A percentile compares a stretch with the other conserved stretches of the same genome.
Evolutionary conservation across 371 early-diverging fungal species (phyloP).

Genomic region (Rhizopus sp.): DNA sequence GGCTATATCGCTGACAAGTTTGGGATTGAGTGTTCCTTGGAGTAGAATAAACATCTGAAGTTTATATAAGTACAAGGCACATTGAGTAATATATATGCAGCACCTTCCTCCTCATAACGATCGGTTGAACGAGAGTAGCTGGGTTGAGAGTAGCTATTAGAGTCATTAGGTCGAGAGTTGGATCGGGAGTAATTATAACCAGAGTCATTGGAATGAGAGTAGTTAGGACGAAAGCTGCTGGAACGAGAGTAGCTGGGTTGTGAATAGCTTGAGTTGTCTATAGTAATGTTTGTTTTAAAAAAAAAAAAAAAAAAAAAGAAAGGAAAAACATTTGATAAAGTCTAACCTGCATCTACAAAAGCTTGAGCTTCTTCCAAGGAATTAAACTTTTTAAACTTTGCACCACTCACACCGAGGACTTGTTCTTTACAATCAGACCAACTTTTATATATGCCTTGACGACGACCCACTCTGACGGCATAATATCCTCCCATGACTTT

Average conservation of each 20-base stretch:
- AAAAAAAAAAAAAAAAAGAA: no score
- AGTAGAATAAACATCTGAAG: background rate
- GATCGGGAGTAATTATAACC: no score
- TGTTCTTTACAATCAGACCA: slow-evolving; percentile 67
- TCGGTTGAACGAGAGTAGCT: no score
- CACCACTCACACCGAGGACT: slow-evolving; percentile 53
- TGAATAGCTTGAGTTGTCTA: slow-evolving; percentile 4
- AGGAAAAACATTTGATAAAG: background rate
- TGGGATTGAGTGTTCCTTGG: background rate
- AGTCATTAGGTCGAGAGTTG: no score
- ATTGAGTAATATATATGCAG: no score
- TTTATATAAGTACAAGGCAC: no score
- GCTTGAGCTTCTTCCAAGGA: slow-evolving; percentile 49
- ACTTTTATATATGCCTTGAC: slow-evolving; percentile 54
- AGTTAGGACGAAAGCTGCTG: no score
- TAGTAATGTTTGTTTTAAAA: slow-evolving; percentile 15
- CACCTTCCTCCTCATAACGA: no score
- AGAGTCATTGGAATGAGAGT: no score
- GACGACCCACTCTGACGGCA: slow-evolving; percentile 63
- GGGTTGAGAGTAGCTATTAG: no score
- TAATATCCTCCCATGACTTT: slow-evolving; percentile 25
- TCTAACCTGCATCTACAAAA: slow-evolving; percentile 28
- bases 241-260: background rate
- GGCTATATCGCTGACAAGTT: background rate
- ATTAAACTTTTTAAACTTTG: slow-evolving; percentile 64